These are phyloP conservation scores for Colletotrichum euphorbiae DNA, from an alignment of 2,329 filamentous ascomycete genomes.

Conservation along the genomic window DNA sequence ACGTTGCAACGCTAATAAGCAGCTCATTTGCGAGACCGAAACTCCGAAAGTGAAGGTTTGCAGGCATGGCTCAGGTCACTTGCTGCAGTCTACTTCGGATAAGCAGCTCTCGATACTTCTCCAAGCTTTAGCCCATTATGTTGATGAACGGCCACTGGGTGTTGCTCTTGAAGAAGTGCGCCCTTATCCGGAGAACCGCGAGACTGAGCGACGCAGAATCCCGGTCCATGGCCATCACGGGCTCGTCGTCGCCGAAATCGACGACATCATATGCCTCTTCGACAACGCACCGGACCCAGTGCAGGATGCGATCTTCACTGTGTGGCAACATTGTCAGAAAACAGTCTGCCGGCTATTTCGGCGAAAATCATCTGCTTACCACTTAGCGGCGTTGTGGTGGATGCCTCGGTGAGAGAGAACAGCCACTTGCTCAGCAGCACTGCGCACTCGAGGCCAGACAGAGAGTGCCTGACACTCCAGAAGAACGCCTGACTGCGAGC, in stretches of 20 bases:
- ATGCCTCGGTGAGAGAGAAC: constrained; percentile 43
- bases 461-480: constrained; percentile 67
- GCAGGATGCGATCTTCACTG: constrained; percentile 57
- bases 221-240: constrained; percentile 35
- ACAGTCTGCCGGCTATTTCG: too few relatives aligned
- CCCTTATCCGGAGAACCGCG: constrained; percentile 58
- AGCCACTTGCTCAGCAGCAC: constrained; percentile 65
- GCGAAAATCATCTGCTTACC: constrained; percentile 41
- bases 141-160: constrained; percentile 62
- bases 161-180: constrained; percentile 59
- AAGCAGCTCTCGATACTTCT: constrained; percentile 49
- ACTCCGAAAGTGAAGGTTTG: not conserved
- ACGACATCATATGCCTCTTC: constrained; percentile 55
- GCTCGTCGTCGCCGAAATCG: constrained; percentile 54
- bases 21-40: too few relatives aligned
- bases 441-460: constrained; percentile 66
- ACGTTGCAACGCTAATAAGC: too few relatives aligned
- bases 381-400: constrained; percentile 42
- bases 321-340: constrained; percentile 42
- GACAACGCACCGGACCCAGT: constrained; percentile 59
- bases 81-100: not conserved
- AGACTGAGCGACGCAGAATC: constrained; percentile 50
- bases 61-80: not conserved
- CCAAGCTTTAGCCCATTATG: constrained; percentile 55
- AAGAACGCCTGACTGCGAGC: constrained; percentile 66